Base-by-base conservation (phyloP, 2,329 filamentous ascomycete genomes). In the Cordyceps fumosorosea region DNA sequence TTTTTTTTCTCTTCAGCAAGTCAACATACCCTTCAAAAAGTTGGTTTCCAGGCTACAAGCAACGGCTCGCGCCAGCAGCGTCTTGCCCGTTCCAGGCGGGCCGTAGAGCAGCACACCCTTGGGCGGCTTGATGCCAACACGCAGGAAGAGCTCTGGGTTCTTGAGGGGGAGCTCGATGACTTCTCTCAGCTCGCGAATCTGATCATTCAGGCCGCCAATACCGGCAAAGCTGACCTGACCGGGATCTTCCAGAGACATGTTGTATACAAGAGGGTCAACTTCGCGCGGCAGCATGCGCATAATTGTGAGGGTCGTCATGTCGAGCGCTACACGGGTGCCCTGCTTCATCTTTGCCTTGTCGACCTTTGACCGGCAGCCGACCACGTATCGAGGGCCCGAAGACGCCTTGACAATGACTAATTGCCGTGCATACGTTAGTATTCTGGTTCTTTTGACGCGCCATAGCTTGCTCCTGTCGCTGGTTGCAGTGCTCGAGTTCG, bases 201-300 rank as follows among this genome's bases (percentile, higher is more conserved):
- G 95, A 69, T 99, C 95, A 74, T 99, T 99, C 72, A 99, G 78
- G 67, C 95, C 95, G 79, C 95, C 95, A 68, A 99, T 99, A 70
- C 96, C 95, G 47, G 89, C 93, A 77, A 99, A 99, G 81, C 91
- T 97, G 76, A 99, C 89, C 76, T 98, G 93, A 6, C 95, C 95
- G 0, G 95, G 95, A 74, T 99, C 95, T 76, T 99, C 95, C 69
- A 99, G 79, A 22, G 95, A 99, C 95, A 99, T 99, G 82, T 99
- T 99, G 85, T 99, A 99, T 69, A 99, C 95, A 68, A 99, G 83
- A 22, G 95, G 95, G 73, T 99, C 95, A 73, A 99, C 96, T 81
- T 99, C 95, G 75, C 95, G 89, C 64, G 95, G 96, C 53, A 99
- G 84, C 95, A 99, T 99, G 72, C 95, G 91, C 95, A 99, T 99